These are phyloP conservation scores for Torrubiellomyces zombiae DNA, from an alignment of 2,329 filamentous ascomycete species.

Conservation along the genomic window DNA sequence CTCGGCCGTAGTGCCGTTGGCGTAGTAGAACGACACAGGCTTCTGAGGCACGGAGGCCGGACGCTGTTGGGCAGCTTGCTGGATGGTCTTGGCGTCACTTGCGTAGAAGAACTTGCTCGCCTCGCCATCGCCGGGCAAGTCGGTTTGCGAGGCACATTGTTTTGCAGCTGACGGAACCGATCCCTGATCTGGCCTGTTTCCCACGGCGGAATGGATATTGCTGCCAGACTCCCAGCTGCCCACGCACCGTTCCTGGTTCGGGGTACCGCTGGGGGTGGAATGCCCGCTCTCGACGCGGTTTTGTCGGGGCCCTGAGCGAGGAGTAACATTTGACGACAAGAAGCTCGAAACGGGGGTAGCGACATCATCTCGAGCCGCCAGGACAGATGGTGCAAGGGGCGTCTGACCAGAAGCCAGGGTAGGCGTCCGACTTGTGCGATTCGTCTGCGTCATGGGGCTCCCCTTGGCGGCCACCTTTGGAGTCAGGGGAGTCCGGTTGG, in stretches of 20 bases:
- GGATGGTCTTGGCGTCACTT: conserved; percentile 47
- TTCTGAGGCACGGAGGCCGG: conserved; percentile 26
- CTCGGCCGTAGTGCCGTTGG: conserved; percentile 29
- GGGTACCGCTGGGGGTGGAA: conserved; percentile 48
- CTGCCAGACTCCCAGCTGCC: conserved; percentile 25
- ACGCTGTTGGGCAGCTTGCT: conserved; percentile 20
- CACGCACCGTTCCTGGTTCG: conserved; percentile 24
- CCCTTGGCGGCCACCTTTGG: conserved; percentile 36
- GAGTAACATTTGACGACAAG: conserved; percentile 51
- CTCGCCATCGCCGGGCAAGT: conserved; percentile 12
- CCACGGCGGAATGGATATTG: conserved; percentile 1
- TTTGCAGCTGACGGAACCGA: conserved; percentile 17
- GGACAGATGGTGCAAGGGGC: too few relatives aligned
- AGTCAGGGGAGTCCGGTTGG: conserved; percentile 31
- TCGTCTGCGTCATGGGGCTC: conserved; percentile 22
- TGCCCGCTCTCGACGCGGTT: conserved; percentile 52
- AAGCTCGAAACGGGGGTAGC: conserved; percentile 36
- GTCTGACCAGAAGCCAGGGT: conserved; percentile 7
- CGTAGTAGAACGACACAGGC: conserved; percentile 37
- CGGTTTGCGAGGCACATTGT: conserved; percentile 9
- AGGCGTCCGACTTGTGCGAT: conserved; percentile 12
- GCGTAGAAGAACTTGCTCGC: conserved; percentile 76
- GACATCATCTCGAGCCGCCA: conserved; percentile 31
- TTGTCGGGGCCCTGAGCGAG: conserved; percentile 59
- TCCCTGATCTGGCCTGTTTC: conserved; percentile 12